A percentile compares a stretch with the other conserved stretches of the same genome.
Evolutionary conservation across 1,284 basidiomycete genomes (phyloP).

Genomic region (Sanghuangporus sanghuang): DNA sequence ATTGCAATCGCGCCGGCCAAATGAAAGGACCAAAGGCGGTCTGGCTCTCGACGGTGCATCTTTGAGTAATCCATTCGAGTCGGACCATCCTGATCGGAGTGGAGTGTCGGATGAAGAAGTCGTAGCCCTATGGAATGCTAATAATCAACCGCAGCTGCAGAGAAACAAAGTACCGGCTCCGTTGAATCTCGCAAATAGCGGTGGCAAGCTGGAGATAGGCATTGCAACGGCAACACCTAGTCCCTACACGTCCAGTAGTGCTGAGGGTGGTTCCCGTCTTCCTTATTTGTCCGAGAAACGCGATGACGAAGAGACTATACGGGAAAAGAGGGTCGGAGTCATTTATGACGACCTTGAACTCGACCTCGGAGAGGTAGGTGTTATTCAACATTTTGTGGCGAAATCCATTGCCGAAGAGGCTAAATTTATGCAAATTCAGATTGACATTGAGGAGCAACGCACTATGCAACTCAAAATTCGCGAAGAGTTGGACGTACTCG

Average conservation of each 20-base stretch:
- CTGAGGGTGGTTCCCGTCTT: constrained; percentile 2
- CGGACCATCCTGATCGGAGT: constrained; percentile 23
- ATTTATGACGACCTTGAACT: constrained; percentile 69
- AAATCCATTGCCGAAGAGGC: constrained; percentile 16
- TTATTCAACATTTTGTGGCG: constrained; percentile 3
- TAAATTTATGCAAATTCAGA: constrained; percentile 17
- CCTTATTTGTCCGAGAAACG: constrained; percentile 7
- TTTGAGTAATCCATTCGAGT: constrained; percentile 35
- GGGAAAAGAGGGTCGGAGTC: constrained; percentile 58
- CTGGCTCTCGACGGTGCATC: constrained; percentile 49
- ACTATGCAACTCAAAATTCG: constrained; percentile 67
- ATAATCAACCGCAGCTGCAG: constrained; percentile 10
- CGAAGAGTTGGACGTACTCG: constrained; percentile 69
- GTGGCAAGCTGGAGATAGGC: constrained; percentile 1
- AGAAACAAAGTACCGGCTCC: constrained; percentile 10
- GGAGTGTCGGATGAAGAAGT: constrained; percentile 39
- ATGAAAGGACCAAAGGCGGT: constrained; percentile 22
- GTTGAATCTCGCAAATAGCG: constrained; percentile 5
- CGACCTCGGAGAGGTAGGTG: constrained; percentile 38
- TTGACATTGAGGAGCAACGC: constrained; percentile 27
- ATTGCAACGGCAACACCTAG: constrained; percentile 11
- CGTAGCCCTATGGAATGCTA: constrained; percentile 10
- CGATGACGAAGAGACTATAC: constrained; percentile 13
- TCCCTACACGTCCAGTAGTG: constrained; percentile 6
- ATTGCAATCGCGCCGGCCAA: constrained; percentile 48